Percentiles rank a stretch among this genome's conserved stretches.
phyloP scores from a whole-genome alignment of 495 filamentous ascomycete genomes.

The Penicillium pancosmium region DNA sequence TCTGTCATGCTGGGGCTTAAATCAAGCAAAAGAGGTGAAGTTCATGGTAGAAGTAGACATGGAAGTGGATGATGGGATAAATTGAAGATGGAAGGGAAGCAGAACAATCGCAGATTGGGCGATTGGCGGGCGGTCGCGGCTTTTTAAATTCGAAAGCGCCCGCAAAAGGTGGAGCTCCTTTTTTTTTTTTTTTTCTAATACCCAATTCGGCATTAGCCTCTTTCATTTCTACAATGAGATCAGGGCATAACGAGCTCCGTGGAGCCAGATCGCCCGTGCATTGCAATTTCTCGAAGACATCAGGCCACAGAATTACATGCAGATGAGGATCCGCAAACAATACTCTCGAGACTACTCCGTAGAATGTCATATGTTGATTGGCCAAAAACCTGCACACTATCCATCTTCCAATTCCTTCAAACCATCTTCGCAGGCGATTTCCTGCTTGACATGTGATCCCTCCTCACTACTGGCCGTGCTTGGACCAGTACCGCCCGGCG shows the following conservation, averaged over 20 bases:
- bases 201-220: background rate
- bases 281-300: background rate
- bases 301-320: background rate
- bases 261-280: background rate
- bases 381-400: background rate
- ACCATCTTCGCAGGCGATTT: background rate
- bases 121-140: slow-evolving; percentile 23
- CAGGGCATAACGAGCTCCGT: background rate
- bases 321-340: background rate
- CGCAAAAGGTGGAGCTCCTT: background rate
- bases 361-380: background rate
- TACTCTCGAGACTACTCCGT: background rate
- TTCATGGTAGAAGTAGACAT: background rate
- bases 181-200: background rate
- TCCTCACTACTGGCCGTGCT: slow-evolving; percentile 13
- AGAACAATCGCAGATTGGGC: too few relatives aligned
- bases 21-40: background rate
- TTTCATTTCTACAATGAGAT: background rate
- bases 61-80: too few relatives aligned
- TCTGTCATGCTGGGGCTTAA: slow-evolving; percentile 27
- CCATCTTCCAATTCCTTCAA: background rate
- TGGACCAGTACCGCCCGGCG: slow-evolving; percentile 49
- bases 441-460: background rate
- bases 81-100: too few relatives aligned
- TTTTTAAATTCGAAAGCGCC: slow-evolving; percentile 36